Evolutionary conservation across 164 flowering plant genomes (phyloP), one percentile per base, ranked within the genome.

Genomic region (Malania oleifera): DNA sequence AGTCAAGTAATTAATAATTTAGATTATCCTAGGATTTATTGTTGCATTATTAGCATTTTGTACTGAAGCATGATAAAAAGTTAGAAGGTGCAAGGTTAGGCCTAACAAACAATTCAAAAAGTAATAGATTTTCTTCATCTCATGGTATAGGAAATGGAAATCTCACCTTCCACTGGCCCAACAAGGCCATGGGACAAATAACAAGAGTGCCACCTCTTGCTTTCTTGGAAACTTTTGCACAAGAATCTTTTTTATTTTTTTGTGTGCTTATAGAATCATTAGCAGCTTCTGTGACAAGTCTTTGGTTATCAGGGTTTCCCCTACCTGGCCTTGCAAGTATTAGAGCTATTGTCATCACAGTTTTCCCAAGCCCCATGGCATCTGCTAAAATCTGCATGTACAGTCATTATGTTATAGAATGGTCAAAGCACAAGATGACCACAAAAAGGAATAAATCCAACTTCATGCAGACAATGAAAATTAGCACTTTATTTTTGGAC

Each of bases 351-450:
- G 97, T 82, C 92, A 87, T 87, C 43, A 89, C 85, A 48, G 95
- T 89, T 68, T 89, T 89, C 4, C 95, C 97, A 47, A 89, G 89
- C 38, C 97, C 97, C 97, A 87, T 85, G 59, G 89, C 91, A 79
- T 85, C 95, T 51, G 95, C 96, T 57, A 89, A 71, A 62, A 89
- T 84, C 96, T 83, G 48, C 48, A 70, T 2, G 40, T 17, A 46
- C 7, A 31, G 5, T 20, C 17, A 23, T 9, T 22, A 40, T 56
- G 54, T 73, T 41, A 62, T 52, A 51, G n/a, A 28, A n/a, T n/a
- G n/a, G n/a, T n/a, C n/a, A n/a, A n/a, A n/a, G n/a, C n/a, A n/a
- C n/a, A n/a, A n/a, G 11, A 34, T 34, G 11, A 1, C 11, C 38
- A 43, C 22, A 10, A 22, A 14, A 40, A 37, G 14, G 0, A 24